phyloP scores from a whole-genome alignment of 2,329 filamentous ascomycete genomes.

The Spiromastix sp. region DNA sequence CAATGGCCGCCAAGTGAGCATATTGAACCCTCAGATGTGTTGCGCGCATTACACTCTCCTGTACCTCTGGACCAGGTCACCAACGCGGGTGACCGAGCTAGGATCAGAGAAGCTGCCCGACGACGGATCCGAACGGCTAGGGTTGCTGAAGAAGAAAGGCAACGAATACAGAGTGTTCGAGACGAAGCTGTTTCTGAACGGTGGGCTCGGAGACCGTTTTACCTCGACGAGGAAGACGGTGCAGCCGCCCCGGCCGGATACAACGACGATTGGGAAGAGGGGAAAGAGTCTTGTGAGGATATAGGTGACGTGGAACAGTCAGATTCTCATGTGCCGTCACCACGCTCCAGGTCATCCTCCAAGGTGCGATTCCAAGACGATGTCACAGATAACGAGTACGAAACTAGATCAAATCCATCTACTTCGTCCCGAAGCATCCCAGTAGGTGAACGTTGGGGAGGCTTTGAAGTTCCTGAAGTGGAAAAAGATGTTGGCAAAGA shows the following conservation, averaged over 20 bases:
- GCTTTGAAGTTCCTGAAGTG: slow-evolving; percentile 66
- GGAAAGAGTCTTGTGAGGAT: slow-evolving; percentile 45
- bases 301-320: slow-evolving; percentile 16
- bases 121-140: too few species aligned
- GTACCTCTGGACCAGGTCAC: slow-evolving; percentile 33
- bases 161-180: slow-evolving; percentile 27
- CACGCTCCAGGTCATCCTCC: slow-evolving; percentile 62
- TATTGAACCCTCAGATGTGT: slow-evolving; percentile 30
- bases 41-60: slow-evolving; percentile 31
- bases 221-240: slow-evolving; percentile 78
- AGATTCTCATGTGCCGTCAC: slow-evolving; percentile 30
- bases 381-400: slow-evolving; percentile 52
- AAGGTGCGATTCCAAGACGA: slow-evolving; percentile 71
- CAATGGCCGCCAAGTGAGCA: slow-evolving; percentile 31
- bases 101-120: slow-evolving; percentile 29
- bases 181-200: slow-evolving; percentile 50
- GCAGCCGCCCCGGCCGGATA: slow-evolving; percentile 54
- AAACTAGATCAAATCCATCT: slow-evolving; percentile 60
- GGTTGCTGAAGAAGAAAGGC: slow-evolving; percentile 29
- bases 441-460: slow-evolving; percentile 59
- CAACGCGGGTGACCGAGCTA: slow-evolving; percentile 30
- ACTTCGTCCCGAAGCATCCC: slow-evolving; percentile 62
- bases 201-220: slow-evolving; percentile 70
- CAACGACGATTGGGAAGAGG: slow-evolving; percentile 28
- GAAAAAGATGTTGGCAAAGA: slow-evolving; percentile 79